phyloP scores from a whole-genome alignment of 1,284 basidiomycete genomes.

The Gymnopus androsaceus region DNA sequence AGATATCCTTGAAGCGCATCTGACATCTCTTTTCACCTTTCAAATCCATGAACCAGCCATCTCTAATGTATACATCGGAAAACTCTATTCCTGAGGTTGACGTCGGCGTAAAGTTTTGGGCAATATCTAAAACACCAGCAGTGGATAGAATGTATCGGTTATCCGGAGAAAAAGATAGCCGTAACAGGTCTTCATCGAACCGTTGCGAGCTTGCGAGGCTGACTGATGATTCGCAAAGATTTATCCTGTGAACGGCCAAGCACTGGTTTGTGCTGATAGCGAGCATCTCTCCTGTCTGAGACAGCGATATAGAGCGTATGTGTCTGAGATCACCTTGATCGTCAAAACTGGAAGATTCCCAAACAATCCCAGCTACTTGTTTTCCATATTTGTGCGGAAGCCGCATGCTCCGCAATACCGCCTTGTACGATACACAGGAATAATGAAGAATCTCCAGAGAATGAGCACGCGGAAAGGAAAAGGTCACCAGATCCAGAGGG shows the following conservation, averaged over 20 bases:
- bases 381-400: background rate
- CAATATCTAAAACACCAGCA: background rate
- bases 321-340: background rate
- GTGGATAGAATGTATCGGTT: background rate
- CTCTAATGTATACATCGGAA: background rate
- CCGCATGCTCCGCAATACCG: background rate
- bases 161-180: background rate
- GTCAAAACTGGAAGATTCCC: background rate
- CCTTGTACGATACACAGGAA: background rate
- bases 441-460: background rate
- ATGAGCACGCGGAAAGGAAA: background rate
- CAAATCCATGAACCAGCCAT: conserved; percentile 5
- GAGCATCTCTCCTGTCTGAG: background rate
- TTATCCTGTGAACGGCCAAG: background rate
- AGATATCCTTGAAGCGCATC: background rate
- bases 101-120: background rate
- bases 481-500: background rate
- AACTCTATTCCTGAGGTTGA: background rate
- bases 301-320: background rate
- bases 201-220: background rate
- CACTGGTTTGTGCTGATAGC: background rate
- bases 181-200: background rate
- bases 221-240: background rate
- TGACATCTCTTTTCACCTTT: background rate
- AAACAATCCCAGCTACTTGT: background rate